Evolutionary conservation across 495 filamentous ascomycete species (phyloP), one percentile per base, ranked within the genome.

Genomic region (Penicillium pancosmium): DNA sequence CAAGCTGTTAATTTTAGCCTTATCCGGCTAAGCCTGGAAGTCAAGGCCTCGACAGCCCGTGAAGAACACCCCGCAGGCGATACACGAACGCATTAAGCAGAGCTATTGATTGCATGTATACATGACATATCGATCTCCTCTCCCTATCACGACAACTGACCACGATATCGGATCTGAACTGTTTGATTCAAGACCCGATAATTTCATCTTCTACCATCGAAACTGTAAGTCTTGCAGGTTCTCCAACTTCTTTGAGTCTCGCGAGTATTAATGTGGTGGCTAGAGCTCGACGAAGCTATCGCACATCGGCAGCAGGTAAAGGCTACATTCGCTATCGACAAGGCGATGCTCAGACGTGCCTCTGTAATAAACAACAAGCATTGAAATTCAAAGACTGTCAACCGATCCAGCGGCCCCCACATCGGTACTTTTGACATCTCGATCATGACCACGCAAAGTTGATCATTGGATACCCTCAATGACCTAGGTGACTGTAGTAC

Each of bases 31-130:
- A 8, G 21, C 54, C 27, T 52, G 31, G 31, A 51, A 15, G 50
- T 16, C 40, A 21, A 38, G 48, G n/a, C 38, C 54, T 38, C 41
- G 5, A 40, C 52, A 40, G 52, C 19, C 47, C 25, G 46, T 21
- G 51, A 5, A 52, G 36, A 52, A 50, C 60, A 59, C 61, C 61
- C 61, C 56, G 54, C 61, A 54, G 56, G 56, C 41, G 52, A 48
- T 51, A 40, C 57, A 25, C 38, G 34, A 36, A 52, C 27, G 47
- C 52, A 41, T 50, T 38, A 15, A n/a, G 11, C 41, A 43, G 50
- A 62, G 50, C 55, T 48, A 43, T 44, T 51, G 16, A 31, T 52
- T 54, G 25, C 47, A 49, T 21, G 16, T n/a, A 44, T 19, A 18
- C 36, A 38, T 13, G 36, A 21, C 0, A 44, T 19, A 13, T 10